These are phyloP conservation scores for Cutaneotrichosporon dermatis DNA, from an alignment of 1,284 basidiomycete species.

Conservation along the genomic window DNA sequence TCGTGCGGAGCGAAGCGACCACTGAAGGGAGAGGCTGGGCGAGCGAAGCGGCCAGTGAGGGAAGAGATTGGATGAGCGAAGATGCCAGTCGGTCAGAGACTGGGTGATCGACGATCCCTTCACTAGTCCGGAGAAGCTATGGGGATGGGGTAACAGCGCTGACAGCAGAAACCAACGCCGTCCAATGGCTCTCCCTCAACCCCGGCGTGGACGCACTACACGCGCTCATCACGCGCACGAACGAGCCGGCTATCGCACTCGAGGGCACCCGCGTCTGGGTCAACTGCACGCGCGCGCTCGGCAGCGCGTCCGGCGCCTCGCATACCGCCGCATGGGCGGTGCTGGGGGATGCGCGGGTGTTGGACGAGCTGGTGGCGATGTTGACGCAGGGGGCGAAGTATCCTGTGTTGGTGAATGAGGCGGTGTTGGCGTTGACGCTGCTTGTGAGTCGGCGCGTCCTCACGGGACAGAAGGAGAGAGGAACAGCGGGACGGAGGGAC, in stretches of 20 bases:
- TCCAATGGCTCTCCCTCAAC: slow-evolving; percentile 15
- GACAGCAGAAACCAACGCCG: slow-evolving; percentile 14
- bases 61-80: no score
- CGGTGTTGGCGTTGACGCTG: slow-evolving; percentile 74
- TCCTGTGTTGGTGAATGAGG: slow-evolving; percentile 83
- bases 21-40: background rate
- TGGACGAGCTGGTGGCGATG: slow-evolving; percentile 64
- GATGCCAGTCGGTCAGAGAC: no score
- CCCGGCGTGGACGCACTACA: slow-evolving; percentile 60
- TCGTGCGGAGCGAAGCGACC: no score
- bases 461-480: background rate
- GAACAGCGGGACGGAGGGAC: background rate
- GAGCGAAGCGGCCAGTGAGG: no score
- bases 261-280: slow-evolving; percentile 59
- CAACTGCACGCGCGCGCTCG: slow-evolving; percentile 25
- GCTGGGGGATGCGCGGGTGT: slow-evolving; percentile 56
- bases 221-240: slow-evolving; percentile 68
- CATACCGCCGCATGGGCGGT: slow-evolving; percentile 52
- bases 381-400: slow-evolving; percentile 72
- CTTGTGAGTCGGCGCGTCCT: slow-evolving; percentile 41
- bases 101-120: no score
- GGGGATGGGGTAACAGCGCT: background rate
- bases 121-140: background rate
- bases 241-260: slow-evolving; percentile 75
- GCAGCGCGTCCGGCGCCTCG: slow-evolving; percentile 37